Evolutionary conservation across 495 filamentous ascomycete species (phyloP), one percentile per base, ranked within the genome.

Genomic region (Neurospora sp.): DNA sequence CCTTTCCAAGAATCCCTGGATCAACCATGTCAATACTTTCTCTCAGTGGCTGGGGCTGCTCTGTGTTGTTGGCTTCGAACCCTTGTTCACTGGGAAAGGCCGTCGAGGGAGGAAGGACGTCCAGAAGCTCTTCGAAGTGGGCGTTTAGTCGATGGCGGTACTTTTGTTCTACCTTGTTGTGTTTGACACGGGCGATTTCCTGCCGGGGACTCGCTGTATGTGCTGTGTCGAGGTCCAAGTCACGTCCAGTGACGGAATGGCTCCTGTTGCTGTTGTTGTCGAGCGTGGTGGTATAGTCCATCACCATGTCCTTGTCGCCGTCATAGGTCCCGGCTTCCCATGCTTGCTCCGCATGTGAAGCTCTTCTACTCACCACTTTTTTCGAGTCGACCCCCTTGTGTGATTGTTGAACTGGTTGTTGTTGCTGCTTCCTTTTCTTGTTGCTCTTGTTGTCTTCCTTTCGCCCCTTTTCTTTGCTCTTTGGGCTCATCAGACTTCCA

Each of bases 61-160:
- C 5, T 69, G 14, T 18, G 6, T 6, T 46, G 18, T 69, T 12
- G 11, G 22, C 20, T 12, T 2, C 11, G 12, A 59, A 14, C 10
- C 11, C 53, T 3, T 65, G 5, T 16, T 35, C 53, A 14, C 11
- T 31, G 3, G 53, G 7, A 10, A 18, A 3, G 12, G 53, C 53
- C 7, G 5, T 22, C 6, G 53, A 65, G 14, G 78, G 74, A 74
- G 80, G 65, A 76, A 80, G 72, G 74, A 76, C 42, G 77, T 78
- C 39, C 1, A 75, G 74, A 27, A 78, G 71, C 77, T 77, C 53
- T 77, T 82, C 72, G 71, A 79, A 18, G 74, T 82, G 48, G 74
- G 76, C 35, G 76, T 77, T 77, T 5, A 72, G 59, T 5, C 73
- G 20, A 31, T 74, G 42, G 8, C 73, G 73, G 35, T 74, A 74